Evolutionary conservation across 176 grass and related monocot genomes (phyloP), one percentile per base, ranked within the genome.

Genomic region (Ensete ventricosum): DNA sequence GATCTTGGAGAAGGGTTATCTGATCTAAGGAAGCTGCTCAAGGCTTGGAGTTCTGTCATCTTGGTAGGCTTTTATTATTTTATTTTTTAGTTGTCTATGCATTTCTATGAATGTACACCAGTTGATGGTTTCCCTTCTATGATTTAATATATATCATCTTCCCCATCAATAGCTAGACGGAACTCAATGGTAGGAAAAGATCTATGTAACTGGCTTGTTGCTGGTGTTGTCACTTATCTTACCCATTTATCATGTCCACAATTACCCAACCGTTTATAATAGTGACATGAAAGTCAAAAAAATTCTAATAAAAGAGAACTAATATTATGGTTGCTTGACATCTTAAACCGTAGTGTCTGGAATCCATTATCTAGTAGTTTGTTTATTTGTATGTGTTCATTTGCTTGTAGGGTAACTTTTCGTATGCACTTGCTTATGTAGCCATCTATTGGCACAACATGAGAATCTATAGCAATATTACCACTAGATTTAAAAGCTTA

Each of bases 31-130:
- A 85, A 80, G 78, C 50, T 81, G 50, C 85, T 88, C 72, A 89
- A 74, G 52, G 82, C 75, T 82, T 93, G 90, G 94, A 82, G 83
- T 82, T 83, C 88, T 75, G 83, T 91, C 82, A 78, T 92, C 80
- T 81, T 81, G 89, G 92, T 96, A 87, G 20, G 55, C 53, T 91
- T 25, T 22, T 73, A 54, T 74, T 4, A 9, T 48, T 50, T n/a
- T 13, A 10, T 51, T 21, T 14, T 51, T 48, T 51, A 51, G 48
- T 20, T 65, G 63, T 26, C 22, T 11, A 13, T 26, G 22, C 3
- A 57, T 64, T 64, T 65, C 63, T 27, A 10, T 65, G 22, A 65
- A 65, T 65, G 14, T 26, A 12, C 13, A 3, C 20, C 27, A 65
- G 26, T 11, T 8, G 63, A 65, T 25, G 23, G 63, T 26, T 65